These are phyloP conservation scores for Phoenix dactylifera DNA, from an alignment of 176 grass and related monocot genomes.

Conservation along the genomic window DNA sequence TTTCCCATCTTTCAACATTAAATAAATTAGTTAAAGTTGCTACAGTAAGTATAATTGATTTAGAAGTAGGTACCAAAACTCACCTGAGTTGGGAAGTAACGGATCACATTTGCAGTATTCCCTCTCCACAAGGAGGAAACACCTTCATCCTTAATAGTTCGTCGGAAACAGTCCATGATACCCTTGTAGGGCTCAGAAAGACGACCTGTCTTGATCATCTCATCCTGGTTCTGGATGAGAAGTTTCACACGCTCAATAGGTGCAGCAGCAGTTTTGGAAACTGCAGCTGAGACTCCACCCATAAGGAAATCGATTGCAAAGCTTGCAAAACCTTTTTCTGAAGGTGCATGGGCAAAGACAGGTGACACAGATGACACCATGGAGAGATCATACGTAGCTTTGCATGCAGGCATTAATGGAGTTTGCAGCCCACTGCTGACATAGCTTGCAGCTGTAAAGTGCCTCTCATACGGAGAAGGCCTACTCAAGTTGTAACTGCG, in stretches of 20 bases:
- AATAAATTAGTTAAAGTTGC: too few species aligned
- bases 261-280: slow-evolving; percentile 11
- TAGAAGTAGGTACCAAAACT: too few species aligned
- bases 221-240: slow-evolving; percentile 9
- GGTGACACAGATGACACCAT: neutral
- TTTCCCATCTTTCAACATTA: too few species aligned
- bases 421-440: neutral
- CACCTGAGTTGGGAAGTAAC: slow-evolving; percentile 10
- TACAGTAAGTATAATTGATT: too few species aligned
- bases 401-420: neutral
- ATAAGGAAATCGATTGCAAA: slow-evolving; percentile 1
- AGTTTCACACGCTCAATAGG: slow-evolving; percentile 15
- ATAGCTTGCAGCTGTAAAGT: neutral
- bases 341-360: slow-evolving; percentile 2
- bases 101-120: slow-evolving; percentile 6
- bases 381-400: neutral
- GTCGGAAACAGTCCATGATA: neutral
- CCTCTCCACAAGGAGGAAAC: neutral
- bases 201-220: slow-evolving; percentile 5
- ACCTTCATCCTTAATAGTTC: slow-evolving; percentile 5
- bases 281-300: slow-evolving; percentile 10
- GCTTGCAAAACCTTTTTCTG: slow-evolving; percentile 7
- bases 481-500: neutral
- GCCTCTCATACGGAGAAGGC: neutral
- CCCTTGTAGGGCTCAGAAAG: neutral